A percentile compares a stretch with the other conserved stretches of the same genome.
Evolutionary conservation across 164 flowering plant genomes (phyloP).

Genomic region (Magnolia sinica): DNA sequence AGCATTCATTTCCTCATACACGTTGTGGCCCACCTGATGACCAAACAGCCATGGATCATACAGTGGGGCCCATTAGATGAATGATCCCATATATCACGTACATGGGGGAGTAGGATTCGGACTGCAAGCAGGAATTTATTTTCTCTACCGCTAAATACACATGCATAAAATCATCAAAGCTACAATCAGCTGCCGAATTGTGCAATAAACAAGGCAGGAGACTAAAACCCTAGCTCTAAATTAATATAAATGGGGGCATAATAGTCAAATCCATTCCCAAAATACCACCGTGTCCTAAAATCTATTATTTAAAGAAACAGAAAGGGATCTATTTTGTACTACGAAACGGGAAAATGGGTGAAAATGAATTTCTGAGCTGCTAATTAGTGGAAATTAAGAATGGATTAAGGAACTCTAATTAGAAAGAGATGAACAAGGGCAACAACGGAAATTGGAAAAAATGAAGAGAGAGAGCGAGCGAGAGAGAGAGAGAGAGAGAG

Average conservation of each 20-base stretch:
- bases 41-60: too few species aligned
- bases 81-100: too few species aligned
- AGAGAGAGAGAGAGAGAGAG: background rate
- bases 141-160: too few species aligned
- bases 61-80: too few species aligned
- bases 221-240: conserved; percentile 5
- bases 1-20: too few species aligned
- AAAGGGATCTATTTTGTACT: background rate
- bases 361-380: background rate
- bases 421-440: background rate
- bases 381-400: background rate
- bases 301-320: background rate
- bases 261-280: background rate
- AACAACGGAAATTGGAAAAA: background rate
- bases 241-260: background rate
- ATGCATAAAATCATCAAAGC: background rate
- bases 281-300: background rate
- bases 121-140: too few species aligned
- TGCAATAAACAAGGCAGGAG: background rate
- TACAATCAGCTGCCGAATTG: background rate
- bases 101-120: too few species aligned
- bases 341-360: background rate
- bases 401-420: background rate
- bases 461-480: conserved; percentile 7
- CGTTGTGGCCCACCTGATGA: too few species aligned